Conservation (phyloP, 2,329 filamentous ascomycete genomes). For the Ophiobolus disseminans region DNA sequence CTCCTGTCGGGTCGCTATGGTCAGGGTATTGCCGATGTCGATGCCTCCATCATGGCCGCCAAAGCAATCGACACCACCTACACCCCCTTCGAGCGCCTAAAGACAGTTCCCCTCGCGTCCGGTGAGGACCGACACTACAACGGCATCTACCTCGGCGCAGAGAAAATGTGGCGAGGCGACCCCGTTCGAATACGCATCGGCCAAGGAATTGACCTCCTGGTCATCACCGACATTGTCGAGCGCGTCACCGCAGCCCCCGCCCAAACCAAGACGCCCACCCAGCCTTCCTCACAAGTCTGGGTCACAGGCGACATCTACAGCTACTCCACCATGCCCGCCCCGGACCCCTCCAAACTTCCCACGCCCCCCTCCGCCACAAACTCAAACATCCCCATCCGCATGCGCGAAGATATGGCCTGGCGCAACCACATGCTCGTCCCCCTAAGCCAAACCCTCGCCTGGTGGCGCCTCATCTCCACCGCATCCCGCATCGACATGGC, state of each 20-base stretch:
- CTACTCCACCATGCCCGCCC: constrained; percentile 47
- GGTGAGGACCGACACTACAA: constrained; percentile 58
- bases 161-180: constrained; percentile 68
- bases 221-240: constrained; percentile 55
- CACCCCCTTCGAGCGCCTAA: constrained; percentile 60
- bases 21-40: constrained; percentile 59
- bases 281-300: constrained; percentile 42
- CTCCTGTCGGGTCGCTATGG: constrained; percentile 55
- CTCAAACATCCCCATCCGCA: constrained; percentile 57
- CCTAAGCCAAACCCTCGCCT: constrained; percentile 42
- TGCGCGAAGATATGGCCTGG: constrained; percentile 60
- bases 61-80: constrained; percentile 63
- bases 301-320: constrained; percentile 62
- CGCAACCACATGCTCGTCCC: constrained; percentile 55
- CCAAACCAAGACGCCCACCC: constrained; percentile 15
- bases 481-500: constrained; percentile 49
- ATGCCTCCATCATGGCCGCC: constrained; percentile 65
- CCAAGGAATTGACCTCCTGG: constrained; percentile 58
- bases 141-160: constrained; percentile 63
- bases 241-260: constrained; percentile 29
- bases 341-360: constrained; percentile 39
- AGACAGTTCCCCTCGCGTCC: constrained; percentile 41
- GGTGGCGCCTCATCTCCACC: constrained; percentile 54
- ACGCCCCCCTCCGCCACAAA: constrained; percentile 47
- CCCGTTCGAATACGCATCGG: constrained; percentile 59